These are phyloP conservation scores for Ceratocystis eucalypticola DNA, from an alignment of 2,329 filamentous ascomycete genomes.

Conservation along the genomic window DNA sequence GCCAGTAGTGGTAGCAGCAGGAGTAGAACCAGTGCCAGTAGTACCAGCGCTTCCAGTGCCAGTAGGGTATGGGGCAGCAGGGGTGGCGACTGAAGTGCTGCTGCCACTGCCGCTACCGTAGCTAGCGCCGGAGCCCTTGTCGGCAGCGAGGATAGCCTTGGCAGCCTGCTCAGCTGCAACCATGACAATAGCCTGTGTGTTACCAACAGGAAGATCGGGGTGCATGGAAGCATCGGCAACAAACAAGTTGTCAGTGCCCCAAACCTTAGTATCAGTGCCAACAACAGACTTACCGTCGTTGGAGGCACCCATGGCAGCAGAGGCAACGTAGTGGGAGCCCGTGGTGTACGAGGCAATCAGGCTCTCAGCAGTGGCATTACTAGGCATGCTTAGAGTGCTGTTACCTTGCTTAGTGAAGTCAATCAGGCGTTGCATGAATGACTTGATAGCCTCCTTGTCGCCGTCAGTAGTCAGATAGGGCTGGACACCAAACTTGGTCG, in stretches of 20 bases:
- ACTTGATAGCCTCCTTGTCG: constrained; percentile 50
- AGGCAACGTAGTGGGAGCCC: constrained; percentile 40
- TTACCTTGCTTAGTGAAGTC: constrained; percentile 40
- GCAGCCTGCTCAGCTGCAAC: constrained; percentile 51
- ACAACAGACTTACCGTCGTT: constrained; percentile 44
- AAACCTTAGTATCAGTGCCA: constrained; percentile 49
- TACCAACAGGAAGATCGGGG: constrained; percentile 54
- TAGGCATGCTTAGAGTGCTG: constrained; percentile 31
- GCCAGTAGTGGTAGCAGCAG: not conserved
- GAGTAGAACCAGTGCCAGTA: not conserved
- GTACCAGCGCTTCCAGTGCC: not conserved
- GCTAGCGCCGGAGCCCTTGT: not conserved
- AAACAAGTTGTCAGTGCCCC: constrained; percentile 54
- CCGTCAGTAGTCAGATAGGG: constrained; percentile 47
- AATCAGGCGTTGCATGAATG: constrained; percentile 40
- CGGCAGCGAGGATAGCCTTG: constrained; percentile 22
- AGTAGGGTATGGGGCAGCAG: not conserved
- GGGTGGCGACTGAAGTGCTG: not conserved
- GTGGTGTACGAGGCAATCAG: constrained; percentile 48
- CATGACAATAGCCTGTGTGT: constrained; percentile 53
- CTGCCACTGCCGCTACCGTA: not conserved
- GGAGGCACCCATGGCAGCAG: constrained; percentile 10
- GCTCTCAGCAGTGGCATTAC: constrained; percentile 35
- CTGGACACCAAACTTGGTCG: constrained; percentile 44
- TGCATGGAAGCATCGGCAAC: constrained; percentile 56